Base-by-base conservation (phyloP, 2,329 filamentous ascomycete genomes). In the Arthrobotrys musiformis region DNA sequence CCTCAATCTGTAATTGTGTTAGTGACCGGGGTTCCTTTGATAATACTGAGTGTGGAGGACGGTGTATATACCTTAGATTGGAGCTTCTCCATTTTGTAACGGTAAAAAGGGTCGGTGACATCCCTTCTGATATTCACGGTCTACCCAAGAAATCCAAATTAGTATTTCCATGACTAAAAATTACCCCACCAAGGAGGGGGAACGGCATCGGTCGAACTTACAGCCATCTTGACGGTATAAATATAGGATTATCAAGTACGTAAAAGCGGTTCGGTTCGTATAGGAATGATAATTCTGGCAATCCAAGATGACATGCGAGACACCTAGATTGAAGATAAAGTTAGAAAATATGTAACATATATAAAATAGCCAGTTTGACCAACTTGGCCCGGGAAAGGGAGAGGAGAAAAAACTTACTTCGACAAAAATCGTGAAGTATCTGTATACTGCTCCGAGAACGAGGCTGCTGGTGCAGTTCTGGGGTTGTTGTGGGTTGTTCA, bases 71-170 rank as follows among this genome's bases (percentile, higher is more conserved):
- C 72, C 72, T 99, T 99, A 85, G 95, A 97, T 88, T 97, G 93
- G 84, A 99, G 88, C 82, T 90, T 91, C 87, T 98, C 95, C 95
- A 99, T 99, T 90, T 99, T 99, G 91, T 99, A 99, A 85, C 95
- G 95, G 88, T 99, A 99, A 90, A 97, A 99, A 86, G 92, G 92
- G 87, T 99, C 95, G 88, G 91, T 91, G 87, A 97, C 91, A 92
- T 98, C 94, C 86, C 93, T 93, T 86, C 94, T 94, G 86, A 98
- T 94, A 87, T 99, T 99, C 90, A 99, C 88, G 87, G 93, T 94
- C 73, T 77, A 40, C 30, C 2, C 8, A 17, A 4, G 9, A 2
- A 24, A 33, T 62, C 40, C 40, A 13, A 30, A 46, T 62, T 30
- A 44, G 37, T 46, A 46, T 44, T 48, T 48, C 40, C 40, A 62